Base-by-base conservation (phyloP, 2,329 filamentous ascomycete species). In the Parascedosporium putredinis region DNA sequence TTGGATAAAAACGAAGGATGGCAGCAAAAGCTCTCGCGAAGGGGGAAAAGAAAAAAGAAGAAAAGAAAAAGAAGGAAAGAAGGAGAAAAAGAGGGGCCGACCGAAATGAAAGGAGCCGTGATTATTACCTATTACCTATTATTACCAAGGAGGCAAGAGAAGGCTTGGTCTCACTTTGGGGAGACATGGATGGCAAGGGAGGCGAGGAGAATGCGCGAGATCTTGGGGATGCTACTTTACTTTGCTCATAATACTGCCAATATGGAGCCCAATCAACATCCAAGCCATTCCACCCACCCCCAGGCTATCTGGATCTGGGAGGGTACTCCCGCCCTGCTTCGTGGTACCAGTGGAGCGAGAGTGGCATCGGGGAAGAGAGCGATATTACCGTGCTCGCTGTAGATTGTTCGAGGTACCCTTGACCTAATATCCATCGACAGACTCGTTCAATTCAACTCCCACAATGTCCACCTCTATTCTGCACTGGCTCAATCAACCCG, bases 1-100 rank as follows among this genome's bases (percentile, higher is more conserved):
- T 45, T 33, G 27, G 24, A 46, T 22, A 45, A 45, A 50, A 38
- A 45, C 16, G 22, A 50, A 24, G n/a, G 42, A 46, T 20, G 22
- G 31, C 9, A 38, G 14, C 33, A 16, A 23, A 40, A n/a, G 20
- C 18, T 29, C 27, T n/a, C 20, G 6, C 45, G 14, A 45, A 25
- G 36, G 27, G 29, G 18, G 31, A 23, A 31, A 23, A 22, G 31
- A 40, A 24, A 27, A 27, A 38, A 38, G 40, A 36, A 31, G 46
- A 36, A 42, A 33, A 24, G 43, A 50, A n/a, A 45, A 25, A 45
- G 27, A 40, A 22, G 31, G 31, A 31, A 23, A 22, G 31, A 40
- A 24, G 20, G 34, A 38, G 45, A 31, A 36, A 31, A 50, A 36
- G 49, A 33, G 33, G 43, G 27, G 43, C 16, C 38, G 8, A n/a